These are phyloP conservation scores for Coemansia reversa DNA, from an alignment of 192 early-diverging fungal species.

Conservation along the genomic window DNA sequence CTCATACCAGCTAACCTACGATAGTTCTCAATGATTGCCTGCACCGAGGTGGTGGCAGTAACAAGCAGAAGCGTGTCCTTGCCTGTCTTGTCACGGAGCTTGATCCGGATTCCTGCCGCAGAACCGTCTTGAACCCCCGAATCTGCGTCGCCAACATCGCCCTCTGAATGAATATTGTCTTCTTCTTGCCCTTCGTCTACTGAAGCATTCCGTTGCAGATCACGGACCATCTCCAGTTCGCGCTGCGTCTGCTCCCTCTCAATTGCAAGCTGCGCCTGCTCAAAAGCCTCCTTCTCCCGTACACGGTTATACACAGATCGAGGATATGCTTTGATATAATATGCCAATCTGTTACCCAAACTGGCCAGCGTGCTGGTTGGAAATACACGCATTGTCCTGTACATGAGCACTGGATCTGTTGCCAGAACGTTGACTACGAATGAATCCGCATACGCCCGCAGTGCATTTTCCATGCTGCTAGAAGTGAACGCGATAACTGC, in stretches of 20 bases:
- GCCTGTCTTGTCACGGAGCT: slow-evolving; percentile 32
- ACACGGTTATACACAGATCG: slow-evolving; percentile 35
- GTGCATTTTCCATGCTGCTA: slow-evolving; percentile 25
- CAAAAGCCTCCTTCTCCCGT: slow-evolving; percentile 28
- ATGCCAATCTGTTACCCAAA: slow-evolving; percentile 25
- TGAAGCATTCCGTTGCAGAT: slow-evolving; percentile 11
- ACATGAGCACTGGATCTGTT: slow-evolving; percentile 38
- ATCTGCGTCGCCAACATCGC: slow-evolving; percentile 5
- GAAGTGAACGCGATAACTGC: slow-evolving; percentile 33
- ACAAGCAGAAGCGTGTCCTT: slow-evolving; percentile 41
- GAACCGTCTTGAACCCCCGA: slow-evolving; percentile 1
- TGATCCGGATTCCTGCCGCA: slow-evolving; percentile 35
- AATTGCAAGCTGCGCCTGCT: slow-evolving; percentile 11
- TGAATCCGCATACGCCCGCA: slow-evolving; percentile 29
- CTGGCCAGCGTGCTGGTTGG: slow-evolving; percentile 31
- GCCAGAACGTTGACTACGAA: slow-evolving; percentile 32
- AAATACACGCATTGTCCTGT: slow-evolving; percentile 33
- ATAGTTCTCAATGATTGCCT: slow-evolving; percentile 55
- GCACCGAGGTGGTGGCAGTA: slow-evolving; percentile 35
- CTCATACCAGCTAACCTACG: slow-evolving; percentile 33
- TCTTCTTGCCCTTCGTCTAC: not conserved
- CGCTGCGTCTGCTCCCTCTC: slow-evolving; percentile 35
- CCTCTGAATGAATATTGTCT: not conserved
- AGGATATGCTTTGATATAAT: slow-evolving; percentile 38
- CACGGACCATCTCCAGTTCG: slow-evolving; percentile 28